Evolutionary conservation across 208 protist species (phyloP).

Genomic region (Vickermania spadyakhi): DNA sequence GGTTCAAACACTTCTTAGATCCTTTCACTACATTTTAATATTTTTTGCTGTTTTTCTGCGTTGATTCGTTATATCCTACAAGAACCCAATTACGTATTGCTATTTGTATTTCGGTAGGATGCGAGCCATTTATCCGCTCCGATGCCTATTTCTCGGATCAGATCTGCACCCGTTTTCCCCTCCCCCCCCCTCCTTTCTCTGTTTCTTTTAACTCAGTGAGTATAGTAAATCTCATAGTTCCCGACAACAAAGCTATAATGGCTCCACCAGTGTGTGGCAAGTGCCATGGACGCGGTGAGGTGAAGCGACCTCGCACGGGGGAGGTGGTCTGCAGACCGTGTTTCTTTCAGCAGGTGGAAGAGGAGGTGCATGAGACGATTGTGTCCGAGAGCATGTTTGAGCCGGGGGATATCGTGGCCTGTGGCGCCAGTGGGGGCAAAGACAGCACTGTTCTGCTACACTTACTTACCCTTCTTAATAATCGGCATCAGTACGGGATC

Average conservation of each 20-base stretch:
- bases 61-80: no score
- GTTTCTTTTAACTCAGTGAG: constrained; percentile 2
- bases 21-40: no score
- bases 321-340: constrained; percentile 91
- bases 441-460: constrained; percentile 96
- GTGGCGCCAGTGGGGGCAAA: constrained; percentile 95
- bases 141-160: no score
- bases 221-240: no score
- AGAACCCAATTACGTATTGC: no score
- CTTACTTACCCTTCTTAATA: constrained; percentile 90
- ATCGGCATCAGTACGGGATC: constrained; percentile 89
- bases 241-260: constrained; percentile 11
- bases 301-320: constrained; percentile 89
- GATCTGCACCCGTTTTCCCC: no score
- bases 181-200: no score
- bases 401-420: constrained; percentile 88
- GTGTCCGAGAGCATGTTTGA: constrained; percentile 84
- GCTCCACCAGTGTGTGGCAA: constrained; percentile 44
- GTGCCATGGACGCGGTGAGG: constrained; percentile 40
- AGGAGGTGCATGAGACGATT: constrained; percentile 95
- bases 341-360: constrained; percentile 93
- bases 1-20: no score
- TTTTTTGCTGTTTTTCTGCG: no score
- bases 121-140: no score
- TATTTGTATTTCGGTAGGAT: no score